Percentiles rank a stretch among this genome's conserved stretches.
Evolutionary conservation across 1,284 basidiomycete species (phyloP).

Genomic region (Puccinia horiana): DNA sequence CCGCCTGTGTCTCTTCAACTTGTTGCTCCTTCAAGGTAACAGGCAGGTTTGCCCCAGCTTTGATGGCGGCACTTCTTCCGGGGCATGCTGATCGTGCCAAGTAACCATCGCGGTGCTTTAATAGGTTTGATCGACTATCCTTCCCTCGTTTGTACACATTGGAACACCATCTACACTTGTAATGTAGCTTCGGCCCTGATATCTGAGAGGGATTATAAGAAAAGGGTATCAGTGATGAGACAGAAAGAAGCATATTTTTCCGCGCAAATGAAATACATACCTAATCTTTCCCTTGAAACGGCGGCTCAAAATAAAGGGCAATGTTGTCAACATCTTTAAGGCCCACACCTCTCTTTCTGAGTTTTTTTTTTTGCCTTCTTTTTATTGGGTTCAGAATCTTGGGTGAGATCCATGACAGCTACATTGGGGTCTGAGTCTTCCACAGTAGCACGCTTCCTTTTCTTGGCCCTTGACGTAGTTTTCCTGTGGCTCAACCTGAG

Average conservation of each 20-base stretch:
- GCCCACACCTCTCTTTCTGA: not conserved
- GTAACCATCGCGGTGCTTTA: constrained; percentile 11
- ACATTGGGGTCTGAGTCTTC: not conserved
- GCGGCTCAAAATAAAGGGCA: not conserved
- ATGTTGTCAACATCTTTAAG: not conserved
- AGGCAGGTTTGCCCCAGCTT: not conserved
- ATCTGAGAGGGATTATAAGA: not conserved
- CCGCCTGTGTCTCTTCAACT: not conserved
- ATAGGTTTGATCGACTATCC: not conserved
- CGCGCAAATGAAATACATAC: not conserved
- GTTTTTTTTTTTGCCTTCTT: not conserved
- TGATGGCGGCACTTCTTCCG: not conserved
- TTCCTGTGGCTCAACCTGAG: not conserved
- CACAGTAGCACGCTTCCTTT: not conserved
- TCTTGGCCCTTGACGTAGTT: not conserved
- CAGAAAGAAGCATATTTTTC: not conserved
- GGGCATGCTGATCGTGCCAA: not conserved
- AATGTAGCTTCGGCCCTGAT: not conserved
- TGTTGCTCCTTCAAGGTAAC: not conserved
- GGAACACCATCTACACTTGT: not conserved
- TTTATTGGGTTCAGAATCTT: not conserved
- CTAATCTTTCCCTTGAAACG: not conserved
- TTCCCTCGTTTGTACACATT: not conserved
- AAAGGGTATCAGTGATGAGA: not conserved
- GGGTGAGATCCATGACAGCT: not conserved